Evolutionary conservation across 2,329 filamentous ascomycete genomes (phyloP).

Genomic region (Truncatella angustata): DNA sequence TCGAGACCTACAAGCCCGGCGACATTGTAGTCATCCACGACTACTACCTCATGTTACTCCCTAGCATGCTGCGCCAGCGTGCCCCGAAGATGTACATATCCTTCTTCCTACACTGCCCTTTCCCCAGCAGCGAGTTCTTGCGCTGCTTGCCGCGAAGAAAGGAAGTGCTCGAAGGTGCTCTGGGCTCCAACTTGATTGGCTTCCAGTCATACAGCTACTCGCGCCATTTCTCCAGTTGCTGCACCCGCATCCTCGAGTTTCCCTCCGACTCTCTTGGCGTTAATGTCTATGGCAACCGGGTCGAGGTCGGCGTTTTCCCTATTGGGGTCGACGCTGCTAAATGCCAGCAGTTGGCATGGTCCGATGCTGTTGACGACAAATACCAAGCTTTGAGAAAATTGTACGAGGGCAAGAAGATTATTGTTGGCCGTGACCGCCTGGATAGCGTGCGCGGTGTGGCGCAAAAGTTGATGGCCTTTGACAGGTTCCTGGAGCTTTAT

Average conservation of each 20-base stretch:
- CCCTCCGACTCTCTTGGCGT: constrained; percentile 82
- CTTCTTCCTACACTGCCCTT: constrained; percentile 92
- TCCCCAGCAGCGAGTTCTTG: constrained; percentile 94
- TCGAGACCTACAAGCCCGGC: constrained; percentile 86
- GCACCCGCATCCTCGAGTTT: constrained; percentile 86
- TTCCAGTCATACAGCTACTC: constrained; percentile 97
- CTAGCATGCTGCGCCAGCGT: constrained; percentile 82
- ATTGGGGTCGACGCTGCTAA: constrained; percentile 90
- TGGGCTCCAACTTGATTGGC: constrained; percentile 89
- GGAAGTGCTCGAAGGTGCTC: constrained; percentile 83
- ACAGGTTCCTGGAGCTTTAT: constrained; percentile 85
- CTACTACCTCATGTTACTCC: constrained; percentile 88
- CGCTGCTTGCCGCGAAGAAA: constrained; percentile 85
- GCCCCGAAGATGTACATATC: constrained; percentile 89
- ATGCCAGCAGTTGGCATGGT: constrained; percentile 74
- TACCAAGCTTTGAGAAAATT: constrained; percentile 71
- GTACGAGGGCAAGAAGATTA: constrained; percentile 89
- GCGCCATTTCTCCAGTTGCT: constrained; percentile 91
- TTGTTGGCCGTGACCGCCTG: constrained; percentile 90
- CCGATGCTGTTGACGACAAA: constrained; percentile 66
- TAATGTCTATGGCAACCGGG: constrained; percentile 83
- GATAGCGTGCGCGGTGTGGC: constrained; percentile 90
- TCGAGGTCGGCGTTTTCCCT: constrained; percentile 89
- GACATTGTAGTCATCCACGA: constrained; percentile 93
- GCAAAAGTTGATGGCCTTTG: constrained; percentile 95